These are phyloP conservation scores for Brassica incana DNA, from an alignment of 345 rosid genomes.

Conservation along the genomic window DNA sequence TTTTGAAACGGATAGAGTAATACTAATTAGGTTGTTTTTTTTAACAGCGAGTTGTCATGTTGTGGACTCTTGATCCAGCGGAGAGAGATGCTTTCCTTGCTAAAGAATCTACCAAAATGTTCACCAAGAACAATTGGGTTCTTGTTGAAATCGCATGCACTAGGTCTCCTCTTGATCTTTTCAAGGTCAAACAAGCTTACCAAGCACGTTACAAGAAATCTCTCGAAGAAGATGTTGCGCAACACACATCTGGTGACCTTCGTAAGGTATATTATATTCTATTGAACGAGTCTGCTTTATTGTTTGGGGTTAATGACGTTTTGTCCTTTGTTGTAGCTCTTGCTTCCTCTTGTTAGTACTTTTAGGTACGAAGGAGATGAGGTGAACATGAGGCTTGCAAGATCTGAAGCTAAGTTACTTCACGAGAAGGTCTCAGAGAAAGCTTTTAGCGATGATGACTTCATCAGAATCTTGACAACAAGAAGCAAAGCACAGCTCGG, in stretches of 20 bases:
- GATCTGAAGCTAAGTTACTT: constrained; percentile 82
- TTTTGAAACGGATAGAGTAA: no score
- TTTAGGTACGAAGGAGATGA: constrained; percentile 87
- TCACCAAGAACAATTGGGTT: constrained; percentile 73
- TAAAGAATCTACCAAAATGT: constrained; percentile 66
- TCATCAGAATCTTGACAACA: constrained; percentile 77
- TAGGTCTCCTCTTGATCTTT: constrained; percentile 55
- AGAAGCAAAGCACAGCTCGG: constrained; percentile 85
- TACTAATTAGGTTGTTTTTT: neutral
- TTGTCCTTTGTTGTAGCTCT: constrained; percentile 49
- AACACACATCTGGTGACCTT: constrained; percentile 63
- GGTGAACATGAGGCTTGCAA: constrained; percentile 75
- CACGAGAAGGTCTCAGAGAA: constrained; percentile 76
- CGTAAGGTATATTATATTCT: constrained; percentile 51
- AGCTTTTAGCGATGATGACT: constrained; percentile 70
- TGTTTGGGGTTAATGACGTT: neutral
- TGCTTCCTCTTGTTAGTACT: constrained; percentile 81
- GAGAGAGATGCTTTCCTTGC: constrained; percentile 73
- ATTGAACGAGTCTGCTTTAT: neutral
- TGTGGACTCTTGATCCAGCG: constrained; percentile 69
- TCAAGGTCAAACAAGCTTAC: constrained; percentile 67
- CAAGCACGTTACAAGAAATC: constrained; percentile 72
- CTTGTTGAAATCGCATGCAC: constrained; percentile 85
- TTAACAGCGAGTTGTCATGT: constrained; percentile 49
- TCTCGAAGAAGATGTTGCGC: constrained; percentile 78